These are phyloP conservation scores for Ascosphaera pollenicola DNA, from an alignment of 2,329 filamentous ascomycete species.

Conservation along the genomic window DNA sequence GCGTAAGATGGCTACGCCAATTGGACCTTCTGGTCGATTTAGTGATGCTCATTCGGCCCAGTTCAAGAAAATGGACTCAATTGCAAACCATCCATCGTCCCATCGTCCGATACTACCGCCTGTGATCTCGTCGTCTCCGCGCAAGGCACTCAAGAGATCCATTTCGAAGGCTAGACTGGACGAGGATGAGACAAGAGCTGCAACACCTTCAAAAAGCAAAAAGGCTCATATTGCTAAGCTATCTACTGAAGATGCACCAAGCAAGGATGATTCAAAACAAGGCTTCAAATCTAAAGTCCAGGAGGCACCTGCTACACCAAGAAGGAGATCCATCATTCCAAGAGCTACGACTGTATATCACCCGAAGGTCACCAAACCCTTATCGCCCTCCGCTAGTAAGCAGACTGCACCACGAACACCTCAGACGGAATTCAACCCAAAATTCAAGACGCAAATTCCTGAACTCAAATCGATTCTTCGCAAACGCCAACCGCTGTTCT, in stretches of 20 bases:
- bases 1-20: conserved; percentile 61
- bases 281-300: neutral
- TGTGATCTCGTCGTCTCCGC: conserved; percentile 7
- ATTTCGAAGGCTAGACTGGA: conserved; percentile 43
- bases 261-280: neutral
- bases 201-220: conserved; percentile 8
- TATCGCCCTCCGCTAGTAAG: conserved; percentile 31
- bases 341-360: conserved; percentile 34
- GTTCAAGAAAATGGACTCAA: conserved; percentile 97
- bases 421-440: conserved; percentile 24
- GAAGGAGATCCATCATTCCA: conserved; percentile 50
- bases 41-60: conserved; percentile 69
- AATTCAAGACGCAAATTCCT: conserved; percentile 23
- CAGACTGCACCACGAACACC: conserved; percentile 22
- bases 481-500: conserved; percentile 35
- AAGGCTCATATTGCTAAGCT: conserved; percentile 7
- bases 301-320: conserved; percentile 34
- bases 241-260: conserved; percentile 8
- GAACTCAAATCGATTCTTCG: conserved; percentile 42
- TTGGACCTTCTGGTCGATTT: conserved; percentile 55
- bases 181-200: conserved; percentile 29
- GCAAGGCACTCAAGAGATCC: conserved; percentile 27
- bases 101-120: conserved; percentile 18
- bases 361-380: conserved; percentile 28
- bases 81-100: conserved; percentile 64